Evolutionary conservation across 2,329 filamentous ascomycete species (phyloP), one percentile per base, ranked within the genome.

Genomic region (Sclerotinia spermophila): DNA sequence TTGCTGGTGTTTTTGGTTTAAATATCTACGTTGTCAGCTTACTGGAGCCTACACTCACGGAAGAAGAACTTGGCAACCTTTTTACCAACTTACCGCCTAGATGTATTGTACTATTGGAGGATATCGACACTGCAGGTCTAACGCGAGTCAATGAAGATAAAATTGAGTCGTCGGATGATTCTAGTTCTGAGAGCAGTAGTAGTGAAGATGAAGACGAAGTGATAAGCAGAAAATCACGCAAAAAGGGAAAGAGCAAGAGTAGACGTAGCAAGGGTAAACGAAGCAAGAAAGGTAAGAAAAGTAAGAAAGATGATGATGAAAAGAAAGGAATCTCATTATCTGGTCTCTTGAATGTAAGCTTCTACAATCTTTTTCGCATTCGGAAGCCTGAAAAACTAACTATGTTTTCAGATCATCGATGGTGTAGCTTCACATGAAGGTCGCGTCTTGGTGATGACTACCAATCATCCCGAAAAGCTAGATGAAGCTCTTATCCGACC

Each of bases 391-490:
- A 21, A 56, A 27, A 21, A n/a, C 8, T 62, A 44, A 66, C 33
- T 69, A 73, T n/a, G 61, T 17, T 24, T 65, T 42, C 21, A 59
- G 67, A 77, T 69, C 27, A 70, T 70, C 17, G 68, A 70, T n/a
- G 76, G 93, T 69, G 92, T 94, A 1, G 91, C 90, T 1, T 91
- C 89, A 4, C 91, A 92, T 75, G 92, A 95, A 81, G 92, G 92
- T 38, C 87, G 91, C 60, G 87, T 95, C 19, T 85, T 95, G 27
- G 89, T 95, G 81, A 93, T 94, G 90, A 94, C 92, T 0, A 93
- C 91, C 44, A 96, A 95, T 80, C 86, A 88, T 72, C 90, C 90
- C 3, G 89, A 94, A 75, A 84, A 86, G 21, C 86, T 95, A 0
- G 92, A 94, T 77, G 85, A 89, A 60, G 92, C 91, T 0, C 84